phyloP scores from a whole-genome alignment of 108 stramenopile species.

The Phaeodactylum tricornutum region DNA sequence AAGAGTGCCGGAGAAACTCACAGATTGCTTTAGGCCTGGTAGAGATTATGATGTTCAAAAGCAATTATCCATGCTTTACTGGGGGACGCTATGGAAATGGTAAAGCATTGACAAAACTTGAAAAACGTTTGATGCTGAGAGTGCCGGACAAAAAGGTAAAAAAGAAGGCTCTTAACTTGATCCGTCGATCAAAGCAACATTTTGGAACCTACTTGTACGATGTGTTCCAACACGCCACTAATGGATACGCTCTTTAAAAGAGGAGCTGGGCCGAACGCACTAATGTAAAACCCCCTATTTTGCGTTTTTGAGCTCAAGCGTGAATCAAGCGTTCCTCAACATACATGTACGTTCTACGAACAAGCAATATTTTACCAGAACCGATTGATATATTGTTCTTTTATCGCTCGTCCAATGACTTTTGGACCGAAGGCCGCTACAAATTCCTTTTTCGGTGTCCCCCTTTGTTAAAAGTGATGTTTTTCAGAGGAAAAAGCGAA shows the following conservation, averaged over 20 bases:
- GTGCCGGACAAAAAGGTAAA: constrained; percentile 63
- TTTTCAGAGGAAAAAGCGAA: too few species aligned
- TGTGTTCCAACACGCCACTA: constrained; percentile 39
- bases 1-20: constrained; percentile 65
- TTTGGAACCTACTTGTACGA: constrained; percentile 62
- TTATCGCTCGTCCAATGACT: too few species aligned
- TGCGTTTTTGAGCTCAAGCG: too few species aligned
- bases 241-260: constrained; percentile 42
- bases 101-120: constrained; percentile 57
- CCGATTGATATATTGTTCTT: too few species aligned
- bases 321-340: too few species aligned
- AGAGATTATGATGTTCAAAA: constrained; percentile 97
- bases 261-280: too few species aligned
- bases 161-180: constrained; percentile 47
- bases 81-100: constrained; percentile 70
- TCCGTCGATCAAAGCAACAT: constrained; percentile 42
- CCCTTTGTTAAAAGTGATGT: too few species aligned
- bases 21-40: constrained; percentile 84
- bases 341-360: too few species aligned
- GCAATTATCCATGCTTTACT: constrained; percentile 90
- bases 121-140: constrained; percentile 73
- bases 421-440: too few species aligned
- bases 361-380: too few species aligned
- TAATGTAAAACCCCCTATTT: too few species aligned
- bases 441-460: too few species aligned